Percentiles rank a stretch among this genome's conserved stretches.
phyloP scores from a whole-genome alignment of 371 early-diverging fungal genomes.

The Blastocladiella emersonii region DNA sequence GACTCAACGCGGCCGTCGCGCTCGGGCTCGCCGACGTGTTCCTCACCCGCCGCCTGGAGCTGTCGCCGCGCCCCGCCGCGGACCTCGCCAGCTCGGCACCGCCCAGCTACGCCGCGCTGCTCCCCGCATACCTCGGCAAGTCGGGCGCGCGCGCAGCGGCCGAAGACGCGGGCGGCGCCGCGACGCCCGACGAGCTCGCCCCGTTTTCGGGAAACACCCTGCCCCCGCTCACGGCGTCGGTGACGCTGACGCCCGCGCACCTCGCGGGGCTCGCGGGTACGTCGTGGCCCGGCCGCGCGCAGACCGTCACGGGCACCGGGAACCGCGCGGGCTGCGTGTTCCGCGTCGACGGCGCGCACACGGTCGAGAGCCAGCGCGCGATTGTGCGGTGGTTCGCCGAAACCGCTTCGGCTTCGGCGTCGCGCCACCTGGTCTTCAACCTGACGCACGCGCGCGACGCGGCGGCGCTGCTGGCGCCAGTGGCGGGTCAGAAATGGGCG shows the following conservation, averaged over 20 bases:
- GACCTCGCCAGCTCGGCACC: constrained; percentile 5
- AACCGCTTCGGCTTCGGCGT: constrained; percentile 1
- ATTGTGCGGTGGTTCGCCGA: constrained; percentile 66
- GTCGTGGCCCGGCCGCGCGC: constrained; percentile 83
- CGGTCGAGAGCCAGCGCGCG: constrained; percentile 66
- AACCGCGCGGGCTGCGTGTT: constrained; percentile 27
- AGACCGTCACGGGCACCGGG: constrained; percentile 29
- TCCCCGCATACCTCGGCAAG: background rate
- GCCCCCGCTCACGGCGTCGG: no score
- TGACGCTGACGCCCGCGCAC: constrained; percentile 12
- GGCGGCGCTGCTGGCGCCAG: constrained; percentile 25
- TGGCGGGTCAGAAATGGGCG: constrained; percentile 5
- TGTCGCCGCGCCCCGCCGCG: background rate
- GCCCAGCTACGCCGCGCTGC: constrained; percentile 1
- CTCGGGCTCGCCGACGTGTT: constrained; percentile 41
- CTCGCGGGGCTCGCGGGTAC: constrained; percentile 44
- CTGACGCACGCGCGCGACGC: constrained; percentile 71
- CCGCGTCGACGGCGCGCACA: constrained; percentile 92
- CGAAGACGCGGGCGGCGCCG: background rate
- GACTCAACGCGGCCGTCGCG: constrained; percentile 69
- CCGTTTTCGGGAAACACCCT: no score
- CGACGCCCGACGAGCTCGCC: background rate
- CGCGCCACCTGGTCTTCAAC: constrained; percentile 65
- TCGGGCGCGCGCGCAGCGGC: background rate
- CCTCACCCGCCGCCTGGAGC: no score